Conservation (phyloP, 306 rosid species). For the Trichosanthes truncata region DNA sequence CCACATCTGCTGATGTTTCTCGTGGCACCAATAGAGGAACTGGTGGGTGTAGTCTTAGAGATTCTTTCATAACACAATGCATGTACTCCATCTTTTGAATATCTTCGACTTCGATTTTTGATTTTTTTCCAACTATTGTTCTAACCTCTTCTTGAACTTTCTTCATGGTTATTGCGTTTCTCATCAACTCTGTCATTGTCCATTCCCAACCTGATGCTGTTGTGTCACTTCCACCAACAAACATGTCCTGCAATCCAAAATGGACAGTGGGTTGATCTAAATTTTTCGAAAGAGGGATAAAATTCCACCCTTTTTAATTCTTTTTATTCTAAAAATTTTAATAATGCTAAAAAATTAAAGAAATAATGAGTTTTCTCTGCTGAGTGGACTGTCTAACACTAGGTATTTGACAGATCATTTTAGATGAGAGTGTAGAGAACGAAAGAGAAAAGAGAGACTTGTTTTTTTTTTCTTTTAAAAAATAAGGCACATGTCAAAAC, state of each 20-base stretch:
- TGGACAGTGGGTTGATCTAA: no score
- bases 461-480: no score
- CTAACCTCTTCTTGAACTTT: constrained; percentile 54
- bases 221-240: constrained; percentile 29
- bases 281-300: no score
- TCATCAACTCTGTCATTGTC: constrained; percentile 38
- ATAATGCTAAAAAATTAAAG: no score
- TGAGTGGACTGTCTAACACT: no score
- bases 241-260: constrained; percentile 39
- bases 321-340: no score
- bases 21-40: constrained; percentile 24
- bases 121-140: constrained; percentile 25
- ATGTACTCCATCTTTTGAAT: constrained; percentile 36
- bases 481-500: no score
- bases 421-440: no score
- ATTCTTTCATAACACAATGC: constrained; percentile 35
- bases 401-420: no score
- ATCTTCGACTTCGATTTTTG: constrained; percentile 24
- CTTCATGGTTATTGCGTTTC: constrained; percentile 31
- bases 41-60: constrained; percentile 40
- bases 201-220: constrained; percentile 25
- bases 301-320: no score
- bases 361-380: no score
- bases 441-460: no score
- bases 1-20: constrained; percentile 8